These are phyloP conservation scores for Globisporangium solare DNA, from an alignment of 352 stramenopile species.

Conservation along the genomic window DNA sequence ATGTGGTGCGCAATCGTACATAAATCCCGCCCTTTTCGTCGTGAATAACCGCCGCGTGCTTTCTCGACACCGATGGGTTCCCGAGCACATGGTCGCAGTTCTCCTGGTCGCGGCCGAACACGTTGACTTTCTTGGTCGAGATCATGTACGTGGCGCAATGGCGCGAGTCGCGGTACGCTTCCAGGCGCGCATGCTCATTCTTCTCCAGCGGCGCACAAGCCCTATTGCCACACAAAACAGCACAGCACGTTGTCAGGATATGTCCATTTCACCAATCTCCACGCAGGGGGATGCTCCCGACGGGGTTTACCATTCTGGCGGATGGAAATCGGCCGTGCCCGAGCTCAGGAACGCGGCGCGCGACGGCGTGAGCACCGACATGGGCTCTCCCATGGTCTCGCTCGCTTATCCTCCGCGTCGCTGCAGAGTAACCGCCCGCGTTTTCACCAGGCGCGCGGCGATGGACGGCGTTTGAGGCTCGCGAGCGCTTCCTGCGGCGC, in stretches of 20 bases:
- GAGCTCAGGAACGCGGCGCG: conserved; percentile 76
- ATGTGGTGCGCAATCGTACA: conserved; percentile 1
- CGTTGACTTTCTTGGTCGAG: conserved; percentile 72
- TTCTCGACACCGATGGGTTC: conserved; percentile 83
- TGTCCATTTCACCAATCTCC: not conserved
- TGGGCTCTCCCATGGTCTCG: conserved; percentile 15
- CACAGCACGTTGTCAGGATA: not conserved
- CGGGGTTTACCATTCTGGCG: conserved; percentile 55
- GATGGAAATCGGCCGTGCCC: conserved; percentile 72
- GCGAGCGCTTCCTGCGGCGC: not conserved
- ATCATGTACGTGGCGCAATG: conserved; percentile 87
- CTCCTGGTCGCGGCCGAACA: conserved; percentile 84
- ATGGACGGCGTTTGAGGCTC: not conserved
- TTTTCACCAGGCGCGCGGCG: not conserved
- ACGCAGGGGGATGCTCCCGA: not conserved
- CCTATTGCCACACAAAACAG: conserved; percentile 22
- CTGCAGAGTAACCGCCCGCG: too few relatives aligned
- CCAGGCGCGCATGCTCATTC: conserved; percentile 66
- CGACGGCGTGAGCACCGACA: conserved; percentile 40
- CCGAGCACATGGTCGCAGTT: conserved; percentile 83
- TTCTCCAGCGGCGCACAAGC: conserved; percentile 55
- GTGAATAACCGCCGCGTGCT: conserved; percentile 85
- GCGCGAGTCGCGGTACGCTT: conserved; percentile 68
- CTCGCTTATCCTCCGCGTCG: not conserved
- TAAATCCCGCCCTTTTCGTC: conserved; percentile 79